Conservation (phyloP, 441 rosid species). For the Gossypium aridum region DNA sequence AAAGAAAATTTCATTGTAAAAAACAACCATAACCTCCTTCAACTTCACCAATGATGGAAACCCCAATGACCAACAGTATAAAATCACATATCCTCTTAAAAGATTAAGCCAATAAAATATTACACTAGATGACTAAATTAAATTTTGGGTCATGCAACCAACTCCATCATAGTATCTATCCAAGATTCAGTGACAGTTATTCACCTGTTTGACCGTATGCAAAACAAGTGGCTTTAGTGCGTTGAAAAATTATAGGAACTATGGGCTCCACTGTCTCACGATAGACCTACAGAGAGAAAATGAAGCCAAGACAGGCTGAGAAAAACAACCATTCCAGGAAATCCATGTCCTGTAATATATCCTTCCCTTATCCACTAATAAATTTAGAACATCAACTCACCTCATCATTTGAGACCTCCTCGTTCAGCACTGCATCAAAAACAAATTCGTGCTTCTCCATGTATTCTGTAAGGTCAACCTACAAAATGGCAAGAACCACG, state of each 20-base stretch:
- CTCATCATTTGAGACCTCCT: conserved; percentile 95
- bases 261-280: conserved; percentile 93
- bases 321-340: background rate
- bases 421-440: conserved; percentile 90
- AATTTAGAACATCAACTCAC: conserved; percentile 35
- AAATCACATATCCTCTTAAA: background rate
- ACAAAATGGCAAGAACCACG: conserved; percentile 22
- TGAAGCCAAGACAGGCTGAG: conserved; percentile 11
- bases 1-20: background rate
- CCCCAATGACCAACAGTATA: background rate
- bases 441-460: conserved; percentile 93
- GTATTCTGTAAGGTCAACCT: conserved; percentile 97
- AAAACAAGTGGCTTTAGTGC: conserved; percentile 97
- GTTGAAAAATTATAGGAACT: conserved; percentile 90
- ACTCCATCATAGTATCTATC: background rate
- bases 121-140: background rate
- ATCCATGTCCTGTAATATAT: background rate
- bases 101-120: background rate
- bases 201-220: conserved; percentile 99
- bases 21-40: background rate
- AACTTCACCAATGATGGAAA: background rate
- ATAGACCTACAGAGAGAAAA: conserved; percentile 53
- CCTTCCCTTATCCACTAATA: background rate
- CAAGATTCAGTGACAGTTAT: conserved; percentile 6
- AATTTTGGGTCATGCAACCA: background rate